Evolutionary conservation across 352 stramenopile genomes (phyloP), one percentile per base, ranked within the genome.

Genomic region (Globisporangium irregulare): DNA sequence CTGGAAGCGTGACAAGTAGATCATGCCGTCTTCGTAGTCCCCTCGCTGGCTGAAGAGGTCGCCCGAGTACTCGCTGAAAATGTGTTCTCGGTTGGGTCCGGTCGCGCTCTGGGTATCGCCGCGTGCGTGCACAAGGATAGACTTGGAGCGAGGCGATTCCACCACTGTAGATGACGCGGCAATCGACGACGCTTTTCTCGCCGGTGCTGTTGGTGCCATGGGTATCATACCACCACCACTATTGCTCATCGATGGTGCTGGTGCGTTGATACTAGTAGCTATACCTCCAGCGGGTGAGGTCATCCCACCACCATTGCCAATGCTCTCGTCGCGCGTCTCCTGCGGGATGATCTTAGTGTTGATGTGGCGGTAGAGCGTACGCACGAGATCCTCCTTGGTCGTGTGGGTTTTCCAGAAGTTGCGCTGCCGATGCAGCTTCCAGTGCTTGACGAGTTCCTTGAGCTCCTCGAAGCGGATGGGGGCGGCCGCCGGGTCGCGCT

Each of bases 351-450:
- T 89, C 66, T 89, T 95, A 43, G 86, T 90, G 68, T 94, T 94
- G 62, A 97, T 97, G 61, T 96, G 87, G 20, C 87, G 82, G 56
- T 95, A 92, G 4, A 96, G 69, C 15, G 86, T 95, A 7, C 76
- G 82, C 43, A 95, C 88, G 14, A 97, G 84, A 32, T 97, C 89
- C 65, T 97, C 89, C 66, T 95, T 96, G 36, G 85, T 92, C 36
- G 84, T 87, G 75, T 97, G 90, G 10, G 78, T 94, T 66, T 96
- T 97, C 90, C 90, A 97, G 65, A 97, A 97, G 59, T 94, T 93
- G 36, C 89, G 86, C 69, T 94, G 86, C 1, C 91, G 86, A 58
- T 97, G 89, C 5, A 97, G 73, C 64, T 97, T 97, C 87, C 89
- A 97, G 69, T 95, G 84, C 55, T 95, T 93, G 1, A 93, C 87